Conservation (phyloP, 352 stramenopile genomes). For the Phytopythium boreale region DNA sequence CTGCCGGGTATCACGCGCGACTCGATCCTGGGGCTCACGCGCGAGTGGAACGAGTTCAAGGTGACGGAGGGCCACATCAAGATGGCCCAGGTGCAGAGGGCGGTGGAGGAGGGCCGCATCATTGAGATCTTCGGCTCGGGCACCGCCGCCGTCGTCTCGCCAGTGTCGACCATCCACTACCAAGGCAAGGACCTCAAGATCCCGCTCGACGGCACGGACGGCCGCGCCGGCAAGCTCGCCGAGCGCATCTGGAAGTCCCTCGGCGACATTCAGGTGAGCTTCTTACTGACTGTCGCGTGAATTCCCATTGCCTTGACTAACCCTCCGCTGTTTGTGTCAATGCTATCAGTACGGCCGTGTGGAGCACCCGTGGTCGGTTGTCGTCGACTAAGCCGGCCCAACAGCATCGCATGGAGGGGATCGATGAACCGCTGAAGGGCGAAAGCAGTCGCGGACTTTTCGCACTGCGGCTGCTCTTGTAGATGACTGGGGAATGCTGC, state of each 20-base stretch:
- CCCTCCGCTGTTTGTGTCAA: conserved; percentile 2
- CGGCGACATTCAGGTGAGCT: conserved; percentile 79
- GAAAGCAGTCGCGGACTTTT: neutral
- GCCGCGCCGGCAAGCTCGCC: conserved; percentile 82
- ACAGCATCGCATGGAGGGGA: neutral
- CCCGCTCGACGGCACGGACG: conserved; percentile 76
- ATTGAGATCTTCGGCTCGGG: conserved; percentile 96
- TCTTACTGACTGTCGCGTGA: neutral
- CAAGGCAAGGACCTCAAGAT: conserved; percentile 92
- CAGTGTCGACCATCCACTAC: conserved; percentile 94
- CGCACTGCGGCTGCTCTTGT: neutral
- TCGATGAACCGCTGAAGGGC: neutral
- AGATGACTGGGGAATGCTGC: neutral
- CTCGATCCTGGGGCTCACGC: conserved; percentile 92
- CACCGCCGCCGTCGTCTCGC: conserved; percentile 94
- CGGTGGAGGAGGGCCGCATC: conserved; percentile 87
- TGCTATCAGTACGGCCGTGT: conserved; percentile 48
- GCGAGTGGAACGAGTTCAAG: conserved; percentile 92
- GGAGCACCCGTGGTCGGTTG: conserved; percentile 50
- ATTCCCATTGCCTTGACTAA: neutral
- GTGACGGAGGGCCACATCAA: conserved; percentile 93
- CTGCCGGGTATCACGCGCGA: conserved; percentile 96
- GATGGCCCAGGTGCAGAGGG: conserved; percentile 94
- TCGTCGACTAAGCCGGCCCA: conserved; percentile 33
- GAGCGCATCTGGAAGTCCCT: conserved; percentile 89